A percentile compares a stretch with the other conserved stretches of the same genome.
phyloP scores from a whole-genome alignment of 78 protist genomes.

The Polysphondylium violaceum region DNA sequence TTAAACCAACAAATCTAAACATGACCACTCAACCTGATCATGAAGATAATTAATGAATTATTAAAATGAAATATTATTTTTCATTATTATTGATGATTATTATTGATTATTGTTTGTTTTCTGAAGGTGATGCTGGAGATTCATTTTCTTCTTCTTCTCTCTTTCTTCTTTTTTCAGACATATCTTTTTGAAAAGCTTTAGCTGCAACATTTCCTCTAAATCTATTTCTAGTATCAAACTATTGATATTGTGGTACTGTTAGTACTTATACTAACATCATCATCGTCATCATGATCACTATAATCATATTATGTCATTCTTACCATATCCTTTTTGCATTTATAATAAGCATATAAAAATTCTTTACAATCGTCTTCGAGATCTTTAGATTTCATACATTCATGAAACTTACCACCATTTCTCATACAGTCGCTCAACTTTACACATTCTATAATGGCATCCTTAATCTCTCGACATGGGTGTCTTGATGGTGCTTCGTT shows the following conservation, averaged over 20 bases:
- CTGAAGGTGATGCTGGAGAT: not conserved
- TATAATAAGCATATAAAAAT: constrained; percentile 34
- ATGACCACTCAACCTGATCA: no score
- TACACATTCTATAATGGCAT: constrained; percentile 54
- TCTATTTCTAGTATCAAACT: constrained; percentile 75
- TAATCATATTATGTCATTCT: not conserved
- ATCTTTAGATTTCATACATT: constrained; percentile 54
- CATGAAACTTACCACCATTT: constrained; percentile 56
- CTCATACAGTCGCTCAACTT: constrained; percentile 39
- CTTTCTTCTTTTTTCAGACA: constrained; percentile 4
- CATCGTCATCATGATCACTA: not conserved
- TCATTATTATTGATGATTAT: not conserved
- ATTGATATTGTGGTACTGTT: not conserved
- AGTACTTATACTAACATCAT: not conserved
- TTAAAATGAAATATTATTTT: no score
- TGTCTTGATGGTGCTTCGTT: not conserved
- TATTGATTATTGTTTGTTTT: not conserved
- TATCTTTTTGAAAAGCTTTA: constrained; percentile 46
- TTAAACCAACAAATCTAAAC: no score
- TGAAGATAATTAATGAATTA: no score
- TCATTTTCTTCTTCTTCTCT: not conserved
- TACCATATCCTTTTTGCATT: constrained; percentile 77
- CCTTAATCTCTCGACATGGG: constrained; percentile 53
- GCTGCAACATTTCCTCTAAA: constrained; percentile 79
- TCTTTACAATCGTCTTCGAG: constrained; percentile 45